phyloP scores from a whole-genome alignment of 257 asterid species.

The Penstemon newberryi region DNA sequence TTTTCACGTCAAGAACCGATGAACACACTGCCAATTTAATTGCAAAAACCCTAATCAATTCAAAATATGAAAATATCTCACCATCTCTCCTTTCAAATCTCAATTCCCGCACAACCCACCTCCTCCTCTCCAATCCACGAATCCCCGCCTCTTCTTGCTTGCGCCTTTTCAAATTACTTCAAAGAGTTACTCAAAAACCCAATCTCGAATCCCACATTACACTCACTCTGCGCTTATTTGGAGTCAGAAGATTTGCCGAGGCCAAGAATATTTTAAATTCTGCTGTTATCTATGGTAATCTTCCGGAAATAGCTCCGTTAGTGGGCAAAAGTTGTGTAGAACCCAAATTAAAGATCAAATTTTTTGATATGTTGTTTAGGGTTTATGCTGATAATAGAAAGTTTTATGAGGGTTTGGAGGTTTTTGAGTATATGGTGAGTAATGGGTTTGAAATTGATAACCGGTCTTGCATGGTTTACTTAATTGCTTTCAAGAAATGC shows the following conservation, averaged over 20 bases:
- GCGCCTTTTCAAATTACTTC: slow-evolving; percentile 59
- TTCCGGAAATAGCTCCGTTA: slow-evolving; percentile 45
- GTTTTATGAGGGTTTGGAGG: slow-evolving; percentile 45
- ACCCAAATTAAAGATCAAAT: slow-evolving; percentile 25
- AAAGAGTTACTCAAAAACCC: slow-evolving; percentile 36
- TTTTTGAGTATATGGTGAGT: slow-evolving; percentile 47
- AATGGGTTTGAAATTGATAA: slow-evolving; percentile 62
- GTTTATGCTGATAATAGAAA: slow-evolving; percentile 45
- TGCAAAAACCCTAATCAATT: slow-evolving; percentile 47
- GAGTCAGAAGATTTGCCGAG: slow-evolving; percentile 51
- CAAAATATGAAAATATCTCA: slow-evolving; percentile 32
- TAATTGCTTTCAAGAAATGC: slow-evolving; percentile 61
- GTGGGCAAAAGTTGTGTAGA: slow-evolving; percentile 33
- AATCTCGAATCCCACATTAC: slow-evolving; percentile 55
- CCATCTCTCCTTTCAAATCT: slow-evolving; percentile 46
- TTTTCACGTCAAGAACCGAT: slow-evolving; percentile 43
- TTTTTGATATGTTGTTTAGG: slow-evolving; percentile 56
- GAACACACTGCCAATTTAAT: slow-evolving; percentile 52
- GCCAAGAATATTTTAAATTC: slow-evolving; percentile 53
- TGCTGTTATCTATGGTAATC: slow-evolving; percentile 48
- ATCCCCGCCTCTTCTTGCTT: slow-evolving; percentile 53
- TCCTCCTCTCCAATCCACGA: slow-evolving; percentile 63
- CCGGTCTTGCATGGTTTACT: slow-evolving; percentile 77
- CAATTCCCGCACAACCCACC: slow-evolving; percentile 45
- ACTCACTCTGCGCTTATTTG: slow-evolving; percentile 58